These are phyloP conservation scores for Aspergillus novoparasiticus DNA, from an alignment of 2,329 filamentous ascomycete species.

Conservation along the genomic window DNA sequence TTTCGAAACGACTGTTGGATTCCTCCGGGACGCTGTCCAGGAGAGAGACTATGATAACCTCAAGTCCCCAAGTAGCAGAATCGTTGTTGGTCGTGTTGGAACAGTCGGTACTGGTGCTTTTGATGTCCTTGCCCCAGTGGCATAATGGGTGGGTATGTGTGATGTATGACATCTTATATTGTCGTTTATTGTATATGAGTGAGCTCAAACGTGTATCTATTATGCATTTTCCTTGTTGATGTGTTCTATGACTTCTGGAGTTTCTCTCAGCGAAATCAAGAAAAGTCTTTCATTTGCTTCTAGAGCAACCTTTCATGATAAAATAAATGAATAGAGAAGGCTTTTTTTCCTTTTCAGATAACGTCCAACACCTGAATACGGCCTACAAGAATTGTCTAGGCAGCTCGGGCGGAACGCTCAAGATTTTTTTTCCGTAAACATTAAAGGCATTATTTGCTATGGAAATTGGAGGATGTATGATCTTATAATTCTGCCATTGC, in stretches of 20 bases:
- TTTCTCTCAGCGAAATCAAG: slow-evolving; percentile 39
- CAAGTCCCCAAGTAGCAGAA: slow-evolving; percentile 78
- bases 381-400: too few species aligned
- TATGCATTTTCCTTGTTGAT: slow-evolving; percentile 30
- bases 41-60: slow-evolving; percentile 91
- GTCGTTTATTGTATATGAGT: slow-evolving; percentile 22
- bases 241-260: slow-evolving; percentile 42
- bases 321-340: slow-evolving; percentile 10
- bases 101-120: slow-evolving; percentile 89
- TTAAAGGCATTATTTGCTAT: too few species aligned
- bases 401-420: too few species aligned
- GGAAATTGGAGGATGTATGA: too few species aligned
- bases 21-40: slow-evolving; percentile 87
- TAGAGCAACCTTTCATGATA: slow-evolving; percentile 32
- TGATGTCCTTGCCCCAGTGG: slow-evolving; percentile 70
- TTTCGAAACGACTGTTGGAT: slow-evolving; percentile 95
- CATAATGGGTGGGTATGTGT: slow-evolving; percentile 29
- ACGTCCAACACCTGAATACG: not conserved
- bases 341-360: not conserved
- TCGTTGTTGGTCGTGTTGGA: slow-evolving; percentile 82
- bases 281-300: slow-evolving; percentile 36
- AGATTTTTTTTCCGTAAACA: too few species aligned
- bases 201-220: slow-evolving; percentile 27
- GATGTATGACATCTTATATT: slow-evolving; percentile 16
- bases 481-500: too few species aligned